Evolutionary conservation across 768 basidiomycete species (phyloP), one percentile per base, ranked within the genome.

Genomic region (Macrolepiota dolichaula): DNA sequence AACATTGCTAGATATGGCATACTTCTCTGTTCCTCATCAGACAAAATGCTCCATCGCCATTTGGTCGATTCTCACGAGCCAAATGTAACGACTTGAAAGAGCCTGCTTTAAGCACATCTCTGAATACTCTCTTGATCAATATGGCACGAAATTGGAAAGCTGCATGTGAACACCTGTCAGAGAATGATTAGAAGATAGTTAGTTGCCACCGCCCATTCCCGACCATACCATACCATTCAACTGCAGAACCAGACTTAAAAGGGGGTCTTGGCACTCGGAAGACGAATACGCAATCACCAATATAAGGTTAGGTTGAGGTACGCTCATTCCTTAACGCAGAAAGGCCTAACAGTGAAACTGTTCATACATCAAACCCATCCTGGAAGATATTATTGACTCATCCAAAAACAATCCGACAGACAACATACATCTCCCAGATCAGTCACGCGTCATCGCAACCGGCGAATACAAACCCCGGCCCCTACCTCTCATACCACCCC

Each of bases 401-500:
- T 49, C 47, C 25, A 9, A 27, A 25, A 49, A 49, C 42, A 25
- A 17, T 49, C 47, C 47, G 22, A 27, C 47, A 3, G 12, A 49
- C 22, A 13, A 12, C 29, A 32, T 27, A 42, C 37, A 40, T 25
- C 37, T 9, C 10, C 37, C 17, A 38, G 25, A 40, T 25, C 13
- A 13, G 25, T 22, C 19, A 40, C 12, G 19, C 11, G 12, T 55
- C 38, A 55, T 42, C 15, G 27, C 24, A 29, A 55, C 38, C 22
- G 54, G 54, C 40, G 71, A 64, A 51, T 70, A 66, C 19, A 69
- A 68, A 13, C 76, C 78, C 25, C 77, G 68, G 12, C 76, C 78
- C 53, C 78, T 70, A 24, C 79, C 79, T 57, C 78, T 71, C 59
- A 73, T 73, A 29, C 67, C 69, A 1, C 76, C 74, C 56, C 74